Base-by-base conservation (phyloP, 2,329 filamentous ascomycete species). In the Penicillium sp. region DNA sequence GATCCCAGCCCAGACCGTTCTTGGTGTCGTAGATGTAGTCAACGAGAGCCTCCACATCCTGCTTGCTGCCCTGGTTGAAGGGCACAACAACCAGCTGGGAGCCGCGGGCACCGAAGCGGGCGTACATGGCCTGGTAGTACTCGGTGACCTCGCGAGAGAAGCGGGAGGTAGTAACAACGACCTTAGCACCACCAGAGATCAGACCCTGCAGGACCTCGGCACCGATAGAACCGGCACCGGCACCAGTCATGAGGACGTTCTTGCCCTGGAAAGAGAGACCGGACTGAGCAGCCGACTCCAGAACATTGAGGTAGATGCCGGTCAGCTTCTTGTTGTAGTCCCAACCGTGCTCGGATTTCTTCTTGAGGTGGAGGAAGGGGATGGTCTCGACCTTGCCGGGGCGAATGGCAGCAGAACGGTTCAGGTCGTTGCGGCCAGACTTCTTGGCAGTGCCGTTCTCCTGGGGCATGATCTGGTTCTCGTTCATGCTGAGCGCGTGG, bases 251-350 rank as follows among this genome's bases (percentile, higher is more conserved):
- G 69, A 99, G 87, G 53, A 91, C 94, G 75, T 98, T 92, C 85
- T 97, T 98, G 81, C 91, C 92, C 76, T 93, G 87, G 84, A 96
- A 99, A 51, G 89, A 95, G 62, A 99, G 89, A 78, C 95, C 95
- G 59, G 88, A 85, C 73, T 89, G 91, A 67, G 95, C 95, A 68
- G 93, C 93, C 66, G 93, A 87, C 81, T 97, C 93, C 35, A 99
- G 82, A 65, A 92, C 93, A 76, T 97, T 92, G 37, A 99, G 87
- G 77, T 99, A 99, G 70, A 93, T 80, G 60, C 92, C 91, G 26
- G 95, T 98, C 61, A 99, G 87, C 83, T 96, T 97, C 86, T 98
- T 99, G 88, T 92, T 98, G 84, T 98, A 99, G 75, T 98, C 93
- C 95, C 95, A 99, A 64, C 94, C 94, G 73, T 97, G 91, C 65